Conservation (phyloP, 768 basidiomycete species). For the Suillus luteus region DNA sequence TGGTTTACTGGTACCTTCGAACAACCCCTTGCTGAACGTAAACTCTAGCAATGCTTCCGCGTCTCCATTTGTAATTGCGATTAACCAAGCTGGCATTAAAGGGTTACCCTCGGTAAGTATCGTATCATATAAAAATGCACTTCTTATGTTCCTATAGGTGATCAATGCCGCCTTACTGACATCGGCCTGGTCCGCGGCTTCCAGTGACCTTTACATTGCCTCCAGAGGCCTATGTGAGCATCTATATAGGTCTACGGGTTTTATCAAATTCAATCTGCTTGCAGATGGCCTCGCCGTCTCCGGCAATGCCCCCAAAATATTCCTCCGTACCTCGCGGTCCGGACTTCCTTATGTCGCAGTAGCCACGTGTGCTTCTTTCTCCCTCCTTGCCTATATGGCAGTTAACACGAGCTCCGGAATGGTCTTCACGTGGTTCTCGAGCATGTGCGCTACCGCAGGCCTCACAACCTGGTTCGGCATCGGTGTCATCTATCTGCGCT, state of each 20-base stretch:
- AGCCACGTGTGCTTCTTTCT: slow-evolving; percentile 30
- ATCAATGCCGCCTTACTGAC: slow-evolving; percentile 47
- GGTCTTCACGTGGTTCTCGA: slow-evolving; percentile 46
- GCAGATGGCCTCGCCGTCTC: slow-evolving; percentile 54
- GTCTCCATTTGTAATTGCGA: slow-evolving; percentile 62
- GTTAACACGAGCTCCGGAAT: slow-evolving; percentile 34
- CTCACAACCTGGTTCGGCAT: slow-evolving; percentile 48
- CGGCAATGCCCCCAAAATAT: slow-evolving; percentile 56
- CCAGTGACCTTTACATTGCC: slow-evolving; percentile 42
- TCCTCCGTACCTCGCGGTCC: slow-evolving; percentile 38
- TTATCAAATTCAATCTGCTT: slow-evolving; percentile 24
- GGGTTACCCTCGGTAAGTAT: slow-evolving; percentile 48
- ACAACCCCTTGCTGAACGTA: slow-evolving; percentile 43
- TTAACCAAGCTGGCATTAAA: slow-evolving; percentile 56
- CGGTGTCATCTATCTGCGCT: slow-evolving; percentile 47
- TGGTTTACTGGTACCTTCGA: slow-evolving; percentile 51
- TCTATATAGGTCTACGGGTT: neutral
- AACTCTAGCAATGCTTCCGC: slow-evolving; percentile 42
- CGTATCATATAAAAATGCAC: neutral
- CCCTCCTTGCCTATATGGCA: slow-evolving; percentile 44
- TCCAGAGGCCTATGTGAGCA: slow-evolving; percentile 41
- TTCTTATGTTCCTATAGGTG: slow-evolving; percentile 18
- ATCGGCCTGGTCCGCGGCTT: slow-evolving; percentile 44
- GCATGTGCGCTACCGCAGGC: slow-evolving; percentile 40
- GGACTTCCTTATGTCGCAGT: slow-evolving; percentile 51